These are phyloP conservation scores for Cordia subcordata DNA, from an alignment of 257 asterid genomes.

Conservation along the genomic window DNA sequence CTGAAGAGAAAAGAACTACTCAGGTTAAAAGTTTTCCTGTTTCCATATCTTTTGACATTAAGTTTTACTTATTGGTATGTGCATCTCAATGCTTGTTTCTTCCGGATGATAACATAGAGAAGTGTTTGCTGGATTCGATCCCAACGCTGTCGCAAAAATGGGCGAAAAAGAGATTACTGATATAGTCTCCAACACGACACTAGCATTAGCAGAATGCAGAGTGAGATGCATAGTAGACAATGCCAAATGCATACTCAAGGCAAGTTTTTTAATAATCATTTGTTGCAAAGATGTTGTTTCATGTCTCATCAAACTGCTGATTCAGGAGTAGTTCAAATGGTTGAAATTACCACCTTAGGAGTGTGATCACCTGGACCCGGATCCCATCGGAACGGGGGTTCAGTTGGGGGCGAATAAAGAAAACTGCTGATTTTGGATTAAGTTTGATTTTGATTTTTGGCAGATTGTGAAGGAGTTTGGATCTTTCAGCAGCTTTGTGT, in stretches of 20 bases:
- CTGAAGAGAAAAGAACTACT: conserved; percentile 57
- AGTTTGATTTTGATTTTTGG: neutral
- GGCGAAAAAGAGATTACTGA: conserved; percentile 63
- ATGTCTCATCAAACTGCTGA: no score
- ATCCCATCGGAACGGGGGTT: no score
- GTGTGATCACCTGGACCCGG: no score
- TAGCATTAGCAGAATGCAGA: conserved; percentile 65
- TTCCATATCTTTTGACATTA: neutral
- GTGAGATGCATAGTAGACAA: conserved; percentile 82
- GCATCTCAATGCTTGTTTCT: neutral
- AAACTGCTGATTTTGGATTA: neutral
- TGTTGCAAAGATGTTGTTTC: neutral
- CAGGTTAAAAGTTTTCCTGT: conserved; percentile 31
- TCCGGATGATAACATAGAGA: conserved; percentile 30
- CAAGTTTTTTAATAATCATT: conserved; percentile 13
- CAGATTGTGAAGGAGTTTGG: conserved; percentile 75
- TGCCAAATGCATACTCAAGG: conserved; percentile 80
- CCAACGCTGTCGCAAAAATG: conserved; percentile 64
- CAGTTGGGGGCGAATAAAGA: no score
- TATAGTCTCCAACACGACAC: conserved; percentile 43
- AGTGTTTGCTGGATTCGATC: conserved; percentile 67
- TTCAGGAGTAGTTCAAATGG: no score
- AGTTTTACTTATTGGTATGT: neutral
- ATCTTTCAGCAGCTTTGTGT: conserved; percentile 74
- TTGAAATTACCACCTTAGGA: no score